Evolutionary conservation across 306 rosid genomes (phyloP).

Genomic region (Sesbania bispinosa): DNA sequence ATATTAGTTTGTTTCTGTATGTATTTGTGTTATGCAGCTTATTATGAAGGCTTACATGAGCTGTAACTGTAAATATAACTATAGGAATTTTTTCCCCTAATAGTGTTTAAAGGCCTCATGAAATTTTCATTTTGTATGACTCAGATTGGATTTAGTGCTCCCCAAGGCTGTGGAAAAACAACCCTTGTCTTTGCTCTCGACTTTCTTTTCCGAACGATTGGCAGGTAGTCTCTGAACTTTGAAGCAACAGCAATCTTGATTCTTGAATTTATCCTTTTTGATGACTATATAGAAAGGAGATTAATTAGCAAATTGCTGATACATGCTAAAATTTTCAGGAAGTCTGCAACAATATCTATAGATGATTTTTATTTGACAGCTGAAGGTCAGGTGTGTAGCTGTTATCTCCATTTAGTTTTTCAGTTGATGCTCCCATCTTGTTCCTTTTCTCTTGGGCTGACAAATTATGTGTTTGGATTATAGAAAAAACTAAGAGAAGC

Average conservation of each 20-base stretch:
- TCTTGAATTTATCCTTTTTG: constrained; percentile 11
- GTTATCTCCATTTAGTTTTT: background rate
- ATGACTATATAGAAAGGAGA: background rate
- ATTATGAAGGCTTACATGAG: background rate
- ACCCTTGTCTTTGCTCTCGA: constrained; percentile 92
- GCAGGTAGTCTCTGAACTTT: constrained; percentile 43
- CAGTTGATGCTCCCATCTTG: background rate
- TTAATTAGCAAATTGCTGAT: constrained; percentile 20
- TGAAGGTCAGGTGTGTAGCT: constrained; percentile 63
- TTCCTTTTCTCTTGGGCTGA: constrained; percentile 23
- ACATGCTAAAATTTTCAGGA: constrained; percentile 56
- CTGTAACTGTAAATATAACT: background rate
- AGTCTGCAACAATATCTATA: constrained; percentile 78
- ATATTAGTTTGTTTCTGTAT: background rate
- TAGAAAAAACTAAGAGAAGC: constrained; percentile 74
- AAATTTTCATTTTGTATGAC: constrained; percentile 11
- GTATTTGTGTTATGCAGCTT: background rate
- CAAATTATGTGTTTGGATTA: constrained; percentile 25
- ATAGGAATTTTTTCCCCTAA: no score
- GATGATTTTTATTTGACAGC: constrained; percentile 91
- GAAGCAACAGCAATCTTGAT: background rate
- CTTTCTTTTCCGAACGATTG: constrained; percentile 58
- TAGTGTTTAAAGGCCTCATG: background rate
- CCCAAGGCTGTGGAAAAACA: constrained; percentile 99
- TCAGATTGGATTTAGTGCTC: constrained; percentile 99